Evolutionary conservation across 768 basidiomycete species (phyloP), one percentile per base, ranked within the genome.

Genomic region (Hebeloma cylindrosporum): DNA sequence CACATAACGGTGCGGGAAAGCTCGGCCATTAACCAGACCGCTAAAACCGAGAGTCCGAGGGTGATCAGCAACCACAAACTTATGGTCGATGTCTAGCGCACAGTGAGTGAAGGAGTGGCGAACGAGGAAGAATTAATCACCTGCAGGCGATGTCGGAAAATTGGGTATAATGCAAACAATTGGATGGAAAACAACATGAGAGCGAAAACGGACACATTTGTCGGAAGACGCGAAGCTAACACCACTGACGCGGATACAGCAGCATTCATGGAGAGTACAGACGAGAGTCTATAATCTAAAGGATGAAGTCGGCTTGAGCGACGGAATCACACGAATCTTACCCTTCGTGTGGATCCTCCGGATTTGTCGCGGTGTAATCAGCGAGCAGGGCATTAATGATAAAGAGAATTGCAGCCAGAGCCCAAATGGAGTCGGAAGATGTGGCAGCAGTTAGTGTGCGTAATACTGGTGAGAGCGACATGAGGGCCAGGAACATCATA

Each of bases 351-450:
- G 70, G 70, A 46, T 68, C 71, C 43, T 67, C 62, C 31, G 65
- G 60, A 45, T 69, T 65, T 41, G 68, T 66, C 48, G 75, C 71
- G 48, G 80, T 78, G 61, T 92, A 95, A 65, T 96, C 92, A 10
- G 88, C 88, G 36, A 97, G 69, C 46, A 94, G 69, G 14, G 83
- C 74, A 61, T 94, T 92, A 28, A 96, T 69, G 40, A 80, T 70
- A 64, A 97, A 90, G 32, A 98, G 78, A 40, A 75, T 73, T 3
- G 89, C 88, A n/a, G 92, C 81, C 39, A 97, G 68, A 5, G 95
- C 93, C 93, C 93, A 97, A 52, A 98, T 94, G 21, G 93, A 93
- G 63, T 99, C 96, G 9, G 89, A 89, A 28, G 95, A 96, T 3
- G 94, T 97, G 18, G 94, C 91, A 28, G 90, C 88, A 21, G 93